phyloP scores from a whole-genome alignment of 768 basidiomycete genomes.

The Tricholoma matsutake region DNA sequence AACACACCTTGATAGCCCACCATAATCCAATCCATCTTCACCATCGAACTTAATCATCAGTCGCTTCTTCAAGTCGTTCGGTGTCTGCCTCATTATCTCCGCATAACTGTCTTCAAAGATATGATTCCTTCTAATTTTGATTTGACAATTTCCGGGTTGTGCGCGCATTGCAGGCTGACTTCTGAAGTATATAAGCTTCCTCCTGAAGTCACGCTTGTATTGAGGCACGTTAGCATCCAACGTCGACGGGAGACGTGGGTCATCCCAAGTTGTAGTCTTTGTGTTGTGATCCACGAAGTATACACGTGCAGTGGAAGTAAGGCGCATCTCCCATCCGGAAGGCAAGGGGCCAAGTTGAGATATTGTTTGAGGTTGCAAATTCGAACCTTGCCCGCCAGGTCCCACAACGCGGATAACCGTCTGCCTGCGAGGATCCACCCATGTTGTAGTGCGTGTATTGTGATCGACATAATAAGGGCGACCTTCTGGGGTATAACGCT shows the following conservation, averaged over 20 bases:
- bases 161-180: slow-evolving; percentile 98
- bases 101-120: slow-evolving; percentile 99
- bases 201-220: slow-evolving; percentile 99
- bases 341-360: slow-evolving; percentile 96
- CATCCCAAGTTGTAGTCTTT: slow-evolving; percentile 99
- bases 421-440: slow-evolving; percentile 98
- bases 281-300: slow-evolving; percentile 99
- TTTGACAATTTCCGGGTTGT: slow-evolving; percentile 98
- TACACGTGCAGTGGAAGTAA: slow-evolving; percentile 95
- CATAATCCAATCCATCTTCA: slow-evolving; percentile 98
- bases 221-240: slow-evolving; percentile 97
- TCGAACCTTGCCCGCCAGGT: slow-evolving; percentile 82
- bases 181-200: slow-evolving; percentile 99
- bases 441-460: slow-evolving; percentile 99
- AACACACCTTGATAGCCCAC: slow-evolving; percentile 85
- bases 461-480: slow-evolving; percentile 99
- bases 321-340: slow-evolving; percentile 99
- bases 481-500: slow-evolving; percentile 97
- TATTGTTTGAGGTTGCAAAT: slow-evolving; percentile 91
- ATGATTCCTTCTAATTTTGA: slow-evolving; percentile 96
- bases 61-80: slow-evolving; percentile 97
- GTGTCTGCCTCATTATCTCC: slow-evolving; percentile 99
- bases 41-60: slow-evolving; percentile 99
- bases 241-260: slow-evolving; percentile 92
- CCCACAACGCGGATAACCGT: slow-evolving; percentile 97